These are phyloP conservation scores for Phyllosticta ampelicida DNA, from an alignment of 2,329 filamentous ascomycete species.

Conservation along the genomic window DNA sequence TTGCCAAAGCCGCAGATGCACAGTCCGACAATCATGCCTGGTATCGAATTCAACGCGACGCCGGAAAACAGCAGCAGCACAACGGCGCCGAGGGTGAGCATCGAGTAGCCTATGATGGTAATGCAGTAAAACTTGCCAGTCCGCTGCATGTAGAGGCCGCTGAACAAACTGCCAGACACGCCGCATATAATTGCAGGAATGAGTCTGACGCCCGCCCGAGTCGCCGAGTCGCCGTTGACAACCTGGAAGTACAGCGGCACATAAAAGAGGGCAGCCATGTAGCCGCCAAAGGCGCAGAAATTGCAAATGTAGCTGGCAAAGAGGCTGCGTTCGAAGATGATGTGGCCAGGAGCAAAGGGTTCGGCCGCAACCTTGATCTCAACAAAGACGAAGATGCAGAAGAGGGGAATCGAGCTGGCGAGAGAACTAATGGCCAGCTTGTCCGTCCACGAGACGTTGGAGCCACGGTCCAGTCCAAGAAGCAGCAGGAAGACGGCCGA, in stretches of 20 bases:
- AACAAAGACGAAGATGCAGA: slow-evolving; percentile 55
- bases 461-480: slow-evolving; percentile 60
- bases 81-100: slow-evolving; percentile 44
- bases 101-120: slow-evolving; percentile 46
- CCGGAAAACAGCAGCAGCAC: slow-evolving; percentile 50
- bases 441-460: slow-evolving; percentile 58
- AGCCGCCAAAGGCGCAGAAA: slow-evolving; percentile 57
- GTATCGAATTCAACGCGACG: slow-evolving; percentile 36
- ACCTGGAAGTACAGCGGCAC: slow-evolving; percentile 72
- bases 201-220: slow-evolving; percentile 52
- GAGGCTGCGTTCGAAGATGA: slow-evolving; percentile 58
- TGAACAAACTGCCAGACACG: slow-evolving; percentile 53
- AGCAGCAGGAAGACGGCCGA: slow-evolving; percentile 55
- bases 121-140: slow-evolving; percentile 64
- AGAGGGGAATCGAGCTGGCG: slow-evolving; percentile 45
- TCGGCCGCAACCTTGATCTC: slow-evolving; percentile 57
- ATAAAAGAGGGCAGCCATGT: slow-evolving; percentile 55
- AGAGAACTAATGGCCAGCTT: slow-evolving; percentile 49
- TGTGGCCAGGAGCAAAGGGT: slow-evolving; percentile 63
- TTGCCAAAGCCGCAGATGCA: slow-evolving; percentile 44
- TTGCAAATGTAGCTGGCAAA: slow-evolving; percentile 60
- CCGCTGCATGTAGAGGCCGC: slow-evolving; percentile 56
- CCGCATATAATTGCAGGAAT: slow-evolving; percentile 54
- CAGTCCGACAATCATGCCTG: slow-evolving; percentile 47
- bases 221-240: slow-evolving; percentile 52